These are phyloP conservation scores for Neurospora sp. DNA, from an alignment of 495 filamentous ascomycete genomes.

Conservation along the genomic window DNA sequence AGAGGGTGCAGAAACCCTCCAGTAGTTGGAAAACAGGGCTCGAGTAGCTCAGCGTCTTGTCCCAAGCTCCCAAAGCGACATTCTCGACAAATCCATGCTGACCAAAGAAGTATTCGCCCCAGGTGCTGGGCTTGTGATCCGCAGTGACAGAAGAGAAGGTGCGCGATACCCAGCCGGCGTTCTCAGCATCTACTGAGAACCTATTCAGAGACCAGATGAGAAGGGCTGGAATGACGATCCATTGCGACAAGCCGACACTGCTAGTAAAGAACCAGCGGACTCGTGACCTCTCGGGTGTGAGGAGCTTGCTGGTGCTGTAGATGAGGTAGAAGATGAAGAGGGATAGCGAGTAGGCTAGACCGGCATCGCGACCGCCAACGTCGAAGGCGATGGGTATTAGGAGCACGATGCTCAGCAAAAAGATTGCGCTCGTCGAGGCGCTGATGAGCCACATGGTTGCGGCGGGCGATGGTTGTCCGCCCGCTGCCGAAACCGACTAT, in stretches of 20 bases:
- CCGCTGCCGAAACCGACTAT: background rate
- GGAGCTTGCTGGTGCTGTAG: constrained; percentile 68
- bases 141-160: constrained; percentile 52
- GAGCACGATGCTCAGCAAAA: constrained; percentile 79
- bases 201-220: constrained; percentile 91
- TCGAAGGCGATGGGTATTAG: constrained; percentile 94
- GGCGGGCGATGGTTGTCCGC: constrained; percentile 12
- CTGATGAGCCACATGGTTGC: constrained; percentile 58
- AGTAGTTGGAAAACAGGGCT: constrained; percentile 91
- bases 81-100: constrained; percentile 67
- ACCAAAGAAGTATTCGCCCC: constrained; percentile 78
- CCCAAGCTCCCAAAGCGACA: constrained; percentile 76
- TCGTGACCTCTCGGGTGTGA: constrained; percentile 70
- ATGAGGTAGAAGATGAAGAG: constrained; percentile 83
- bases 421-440: constrained; percentile 62
- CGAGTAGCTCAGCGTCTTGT: constrained; percentile 79
- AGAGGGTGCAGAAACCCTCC: constrained; percentile 90
- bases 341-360: constrained; percentile 82
- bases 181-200: constrained; percentile 78
- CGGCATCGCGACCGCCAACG: constrained; percentile 88
- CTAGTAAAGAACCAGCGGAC: constrained; percentile 59
- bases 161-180: constrained; percentile 67
- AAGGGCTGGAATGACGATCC: constrained; percentile 69
- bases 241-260: constrained; percentile 64
- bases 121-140: constrained; percentile 51